Percentiles rank a stretch among this genome's conserved stretches.
Conservation (phyloP, 441 rosid genomes). For the Gossypium schwendimanii region DNA sequence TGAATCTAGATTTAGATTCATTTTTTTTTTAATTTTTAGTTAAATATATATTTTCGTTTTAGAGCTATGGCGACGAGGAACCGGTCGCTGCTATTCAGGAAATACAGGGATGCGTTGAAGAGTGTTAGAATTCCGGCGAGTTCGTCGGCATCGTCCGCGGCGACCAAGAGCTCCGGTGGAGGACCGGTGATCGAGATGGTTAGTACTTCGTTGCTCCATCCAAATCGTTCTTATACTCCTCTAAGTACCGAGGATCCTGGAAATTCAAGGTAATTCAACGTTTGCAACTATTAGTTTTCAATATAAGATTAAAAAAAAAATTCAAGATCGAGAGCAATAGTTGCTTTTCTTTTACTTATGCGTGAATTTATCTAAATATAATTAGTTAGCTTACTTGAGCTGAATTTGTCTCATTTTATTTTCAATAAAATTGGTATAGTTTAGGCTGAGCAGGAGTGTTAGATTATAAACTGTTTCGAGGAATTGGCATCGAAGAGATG, state of each 20-base stretch:
- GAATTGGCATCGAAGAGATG: background rate
- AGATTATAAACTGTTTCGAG: background rate
- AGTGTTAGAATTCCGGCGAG: conserved; percentile 66
- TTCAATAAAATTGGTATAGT: background rate
- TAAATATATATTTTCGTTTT: background rate
- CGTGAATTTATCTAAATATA: background rate
- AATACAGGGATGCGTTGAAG: conserved; percentile 82
- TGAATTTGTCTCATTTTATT: background rate
- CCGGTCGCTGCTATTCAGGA: conserved; percentile 54
- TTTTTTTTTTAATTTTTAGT: background rate
- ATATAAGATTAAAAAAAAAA: background rate
- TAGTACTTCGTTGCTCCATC: conserved; percentile 67
- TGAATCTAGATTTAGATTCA: conserved; percentile 19
- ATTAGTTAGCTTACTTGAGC: conserved; percentile 9
- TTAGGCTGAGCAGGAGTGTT: background rate
- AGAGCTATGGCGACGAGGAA: conserved; percentile 75
- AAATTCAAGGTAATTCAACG: conserved; percentile 51
- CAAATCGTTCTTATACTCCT: conserved; percentile 63
- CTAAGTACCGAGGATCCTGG: conserved; percentile 88
- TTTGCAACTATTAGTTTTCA: background rate
- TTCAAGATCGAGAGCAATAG: background rate
- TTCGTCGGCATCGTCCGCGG: conserved; percentile 25
- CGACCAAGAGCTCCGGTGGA: conserved; percentile 31
- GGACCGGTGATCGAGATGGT: conserved; percentile 91
- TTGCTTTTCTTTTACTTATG: background rate